phyloP scores from a whole-genome alignment of 495 filamentous ascomycete species.

The Aspergillus kassunensis region DNA sequence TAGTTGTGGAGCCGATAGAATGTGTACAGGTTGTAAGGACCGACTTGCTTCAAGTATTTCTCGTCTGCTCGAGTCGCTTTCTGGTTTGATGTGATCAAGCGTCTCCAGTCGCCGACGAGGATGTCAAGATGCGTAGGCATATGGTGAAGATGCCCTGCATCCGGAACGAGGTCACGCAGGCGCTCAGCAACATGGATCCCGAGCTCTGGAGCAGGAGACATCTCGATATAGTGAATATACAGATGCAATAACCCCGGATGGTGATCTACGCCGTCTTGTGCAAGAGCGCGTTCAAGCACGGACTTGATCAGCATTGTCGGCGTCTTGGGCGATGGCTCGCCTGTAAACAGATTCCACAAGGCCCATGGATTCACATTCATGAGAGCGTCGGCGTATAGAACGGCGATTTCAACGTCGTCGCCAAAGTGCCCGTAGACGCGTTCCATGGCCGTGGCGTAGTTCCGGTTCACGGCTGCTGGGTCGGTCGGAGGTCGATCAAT shows the following conservation, averaged over 20 bases:
- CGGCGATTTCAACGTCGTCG: slow-evolving; percentile 56
- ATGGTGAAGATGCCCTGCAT: slow-evolving; percentile 65
- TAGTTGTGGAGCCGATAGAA: slow-evolving; percentile 64
- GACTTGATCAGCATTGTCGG: slow-evolving; percentile 54
- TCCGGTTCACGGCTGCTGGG: slow-evolving; percentile 49
- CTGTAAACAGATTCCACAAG: slow-evolving; percentile 61
- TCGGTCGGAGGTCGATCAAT: slow-evolving; percentile 29
- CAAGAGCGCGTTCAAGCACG: slow-evolving; percentile 52
- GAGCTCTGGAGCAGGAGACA: slow-evolving; percentile 57
- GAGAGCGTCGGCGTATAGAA: slow-evolving; percentile 60
- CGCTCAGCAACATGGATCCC: slow-evolving; percentile 54
- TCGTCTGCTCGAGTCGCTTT: slow-evolving; percentile 59
- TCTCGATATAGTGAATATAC: slow-evolving; percentile 75
- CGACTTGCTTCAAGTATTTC: slow-evolving; percentile 48
- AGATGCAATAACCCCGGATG: slow-evolving; percentile 65
- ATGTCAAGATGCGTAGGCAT: slow-evolving; percentile 71
- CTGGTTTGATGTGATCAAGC: slow-evolving; percentile 56
- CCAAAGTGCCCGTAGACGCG: slow-evolving; percentile 49
- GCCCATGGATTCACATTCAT: slow-evolving; percentile 70
- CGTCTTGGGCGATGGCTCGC: slow-evolving; percentile 48
- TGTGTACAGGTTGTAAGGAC: slow-evolving; percentile 60
- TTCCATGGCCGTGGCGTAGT: slow-evolving; percentile 60
- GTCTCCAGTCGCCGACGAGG: slow-evolving; percentile 61
- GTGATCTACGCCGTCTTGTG: slow-evolving; percentile 30
- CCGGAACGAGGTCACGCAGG: slow-evolving; percentile 59